Evolutionary conservation across 2,329 filamentous ascomycete species (phyloP), one percentile per base, ranked within the genome.

Genomic region (Fusarium sublunatum): DNA sequence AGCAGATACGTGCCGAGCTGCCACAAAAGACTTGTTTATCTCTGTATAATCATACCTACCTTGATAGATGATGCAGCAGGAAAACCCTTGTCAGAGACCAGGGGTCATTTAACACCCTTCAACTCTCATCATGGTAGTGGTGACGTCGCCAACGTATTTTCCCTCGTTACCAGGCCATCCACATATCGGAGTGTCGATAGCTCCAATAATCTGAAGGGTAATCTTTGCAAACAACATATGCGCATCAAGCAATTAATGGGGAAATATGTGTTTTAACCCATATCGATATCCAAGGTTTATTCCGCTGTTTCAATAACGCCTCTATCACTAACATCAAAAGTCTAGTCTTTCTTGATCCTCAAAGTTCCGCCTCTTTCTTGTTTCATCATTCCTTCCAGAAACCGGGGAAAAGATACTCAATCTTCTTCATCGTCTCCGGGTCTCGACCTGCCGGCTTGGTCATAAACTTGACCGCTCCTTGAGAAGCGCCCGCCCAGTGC

Each of bases 341-440:
- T 48, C 36, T 56, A 44, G 28, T 24, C 36, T 52, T 41, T 35
- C 22, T 52, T 48, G 22, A 34, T 36, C 39, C 24, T 39, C 4
- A 22, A 40, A 31, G 34, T 29, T 25, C 50, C 40, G 15, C 34
- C 57, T 48, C 52, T 48, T 57, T 51, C 25, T 12, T 19, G 19
- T 19, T 25, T 32, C 25, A 40, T 36, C 55, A 70, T 40, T 77
- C 71, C 42, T 82, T 72, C 76, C 84, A 92, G 75, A 93, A 93
- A 2, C 89, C 91, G 2, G 93, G 93, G 79, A 97, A 98, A 55
- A 99, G 79, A 82, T 91, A 99, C 72, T 89, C 85, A 49, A 97
- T 80, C 79, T 88, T 94, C 83, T 91, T 86, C 78, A 90, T 83
- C 2, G 90, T 91, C 76, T 94, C 90, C 12, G 85, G 81, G 59